phyloP scores from a whole-genome alignment of 2,329 filamentous ascomycete genomes.

The Ascochyta koolunga region DNA sequence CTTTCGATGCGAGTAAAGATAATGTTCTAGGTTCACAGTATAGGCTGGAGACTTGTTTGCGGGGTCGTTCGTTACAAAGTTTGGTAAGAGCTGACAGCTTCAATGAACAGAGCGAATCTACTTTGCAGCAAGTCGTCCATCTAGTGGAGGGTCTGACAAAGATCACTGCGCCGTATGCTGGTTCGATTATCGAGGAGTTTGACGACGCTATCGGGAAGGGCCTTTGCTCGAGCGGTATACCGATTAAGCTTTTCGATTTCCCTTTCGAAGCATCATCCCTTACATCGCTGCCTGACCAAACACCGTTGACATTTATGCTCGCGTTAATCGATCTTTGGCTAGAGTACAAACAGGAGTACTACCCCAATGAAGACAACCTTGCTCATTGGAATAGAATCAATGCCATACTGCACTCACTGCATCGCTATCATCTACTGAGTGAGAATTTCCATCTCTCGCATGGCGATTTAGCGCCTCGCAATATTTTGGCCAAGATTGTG shows the following conservation, averaged over 20 bases:
- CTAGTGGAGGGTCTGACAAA: background rate
- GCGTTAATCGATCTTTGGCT: background rate
- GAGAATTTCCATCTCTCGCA: slow-evolving; percentile 7
- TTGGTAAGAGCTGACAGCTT: background rate
- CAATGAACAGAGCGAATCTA: background rate
- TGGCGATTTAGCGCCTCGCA: slow-evolving; percentile 23
- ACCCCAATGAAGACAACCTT: background rate
- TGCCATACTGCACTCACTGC: background rate
- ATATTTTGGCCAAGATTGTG: slow-evolving; percentile 24
- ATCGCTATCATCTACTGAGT: background rate
- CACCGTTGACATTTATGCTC: background rate
- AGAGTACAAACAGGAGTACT: background rate
- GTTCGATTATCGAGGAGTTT: background rate
- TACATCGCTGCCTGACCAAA: background rate
- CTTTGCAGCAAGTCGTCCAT: background rate
- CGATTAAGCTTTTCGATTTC: background rate
- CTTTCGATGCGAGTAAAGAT: background rate
- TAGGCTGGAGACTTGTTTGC: background rate
- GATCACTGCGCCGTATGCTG: background rate
- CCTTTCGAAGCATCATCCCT: background rate
- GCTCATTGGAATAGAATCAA: background rate
- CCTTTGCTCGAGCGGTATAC: background rate
- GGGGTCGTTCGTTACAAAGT: background rate
- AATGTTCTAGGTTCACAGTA: background rate
- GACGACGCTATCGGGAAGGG: background rate